Base-by-base conservation (phyloP, 352 stramenopile species). In the Globisporangium perplexum region DNA sequence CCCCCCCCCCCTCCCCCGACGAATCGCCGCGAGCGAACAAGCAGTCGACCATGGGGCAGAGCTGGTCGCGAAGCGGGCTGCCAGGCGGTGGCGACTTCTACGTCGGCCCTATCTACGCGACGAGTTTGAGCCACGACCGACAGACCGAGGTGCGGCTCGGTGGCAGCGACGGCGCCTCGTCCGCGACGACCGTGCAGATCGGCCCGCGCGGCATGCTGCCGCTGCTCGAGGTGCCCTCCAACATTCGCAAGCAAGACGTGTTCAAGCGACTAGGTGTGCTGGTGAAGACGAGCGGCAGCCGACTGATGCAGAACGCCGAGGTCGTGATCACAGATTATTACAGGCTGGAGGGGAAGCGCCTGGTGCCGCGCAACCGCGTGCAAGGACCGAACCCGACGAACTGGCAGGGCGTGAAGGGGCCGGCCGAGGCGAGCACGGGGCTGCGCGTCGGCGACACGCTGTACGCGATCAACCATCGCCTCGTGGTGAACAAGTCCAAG, bases 401-500 rank as follows among this genome's bases (percentile, higher is more conserved):
- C 56, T 94, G 83, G 83, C 66, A 74, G 26, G 81, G 83, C 53
- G 59, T 71, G 11, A 92, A 89, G 42, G 83, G 83, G 3, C 79
- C 83, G 1, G 81, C 74, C 12, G 83, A 94, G 55, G 77, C 79
- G 12, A 90, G 79, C 50, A 72, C 72, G 39, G 81, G 74, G 5
- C 68, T 94, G n/a, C 81, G 83, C 49, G 65, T 82, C 6, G 81
- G 83, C 22, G 83, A 94, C 62, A 86, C 77, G 44, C 71, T 94
- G 38, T 92, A 94, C 62, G 80, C 83, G 36, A 86, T 94, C 55
- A 94, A 94, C 68, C 78, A 91, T 53, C 71, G 77, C 56, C 74
- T 90, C n/a, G 79, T 94, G 15, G 79, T 90, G 56, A 94, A 94
- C 69, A 92, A 92, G 64, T 88, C 79, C 46, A 86, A 82, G 62